These are phyloP conservation scores for Penicillium chermesinum DNA, from an alignment of 495 filamentous ascomycete species.

Conservation along the genomic window DNA sequence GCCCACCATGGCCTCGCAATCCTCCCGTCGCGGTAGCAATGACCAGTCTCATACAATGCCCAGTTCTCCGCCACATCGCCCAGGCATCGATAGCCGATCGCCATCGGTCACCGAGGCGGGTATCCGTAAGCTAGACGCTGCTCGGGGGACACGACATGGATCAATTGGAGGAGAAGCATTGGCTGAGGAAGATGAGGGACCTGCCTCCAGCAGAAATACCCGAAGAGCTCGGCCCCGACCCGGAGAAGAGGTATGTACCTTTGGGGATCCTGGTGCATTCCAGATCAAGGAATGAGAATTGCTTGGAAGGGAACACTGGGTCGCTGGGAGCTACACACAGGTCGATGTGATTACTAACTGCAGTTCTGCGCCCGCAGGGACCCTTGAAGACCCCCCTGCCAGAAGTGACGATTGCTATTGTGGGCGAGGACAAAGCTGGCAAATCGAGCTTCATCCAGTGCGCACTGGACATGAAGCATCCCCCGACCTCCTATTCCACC, in stretches of 20 bases:
- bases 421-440: slow-evolving; percentile 75
- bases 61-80: slow-evolving; percentile 20
- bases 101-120: slow-evolving; percentile 31
- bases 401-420: slow-evolving; percentile 76
- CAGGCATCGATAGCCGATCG: slow-evolving; percentile 30
- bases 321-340: neutral
- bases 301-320: neutral
- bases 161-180: slow-evolving; percentile 24
- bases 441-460: slow-evolving; percentile 87
- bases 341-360: slow-evolving; percentile 15
- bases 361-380: slow-evolving; percentile 15
- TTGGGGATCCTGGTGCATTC: neutral
- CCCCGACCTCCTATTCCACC: slow-evolving; percentile 52
- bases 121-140: slow-evolving; percentile 25
- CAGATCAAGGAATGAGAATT: neutral
- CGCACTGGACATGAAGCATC: slow-evolving; percentile 62
- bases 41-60: slow-evolving; percentile 28
- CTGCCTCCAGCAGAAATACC: slow-evolving; percentile 5
- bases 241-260: slow-evolving; percentile 27
- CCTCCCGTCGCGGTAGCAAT: slow-evolving; percentile 25
- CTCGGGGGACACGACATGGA: slow-evolving; percentile 15
- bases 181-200: slow-evolving; percentile 31
- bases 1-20: slow-evolving; percentile 8
- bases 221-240: slow-evolving; percentile 10
- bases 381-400: slow-evolving; percentile 26